Evolutionary conservation across 2,329 filamentous ascomycete species (phyloP).

Genomic region (Penicillium sp.): DNA sequence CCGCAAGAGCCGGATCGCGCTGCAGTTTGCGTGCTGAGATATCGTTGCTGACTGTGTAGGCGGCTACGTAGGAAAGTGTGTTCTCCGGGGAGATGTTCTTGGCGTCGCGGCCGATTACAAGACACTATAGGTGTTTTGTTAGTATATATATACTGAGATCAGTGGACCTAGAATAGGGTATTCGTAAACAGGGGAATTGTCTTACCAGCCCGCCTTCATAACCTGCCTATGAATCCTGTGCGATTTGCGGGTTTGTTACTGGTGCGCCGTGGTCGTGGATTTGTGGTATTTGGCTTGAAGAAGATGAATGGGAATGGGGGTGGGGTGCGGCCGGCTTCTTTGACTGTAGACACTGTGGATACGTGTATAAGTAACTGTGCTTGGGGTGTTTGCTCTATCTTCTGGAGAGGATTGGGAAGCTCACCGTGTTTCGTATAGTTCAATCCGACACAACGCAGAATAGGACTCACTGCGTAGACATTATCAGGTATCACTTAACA

Average conservation of each 20-base stretch:
- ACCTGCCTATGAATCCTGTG: constrained; percentile 62
- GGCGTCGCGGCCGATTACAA: constrained; percentile 54
- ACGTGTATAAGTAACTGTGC: no score
- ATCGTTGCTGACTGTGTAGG: constrained; percentile 57
- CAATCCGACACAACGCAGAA: no score
- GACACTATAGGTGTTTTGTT: constrained; percentile 24
- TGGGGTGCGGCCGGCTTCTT: no score
- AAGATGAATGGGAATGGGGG: no score
- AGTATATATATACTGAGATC: background rate
- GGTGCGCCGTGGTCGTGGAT: constrained; percentile 61
- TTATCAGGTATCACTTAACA: no score
- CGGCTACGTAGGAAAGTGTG: constrained; percentile 52
- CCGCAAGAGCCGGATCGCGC: constrained; percentile 49
- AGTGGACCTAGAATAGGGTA: background rate
- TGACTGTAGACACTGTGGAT: no score
- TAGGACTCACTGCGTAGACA: no score
- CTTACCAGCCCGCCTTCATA: constrained; percentile 71
- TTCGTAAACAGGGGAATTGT: constrained; percentile 30
- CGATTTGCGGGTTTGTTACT: constrained; percentile 57
- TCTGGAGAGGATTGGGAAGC: no score
- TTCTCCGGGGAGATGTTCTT: constrained; percentile 49
- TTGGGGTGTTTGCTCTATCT: no score
- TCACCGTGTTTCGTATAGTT: no score
- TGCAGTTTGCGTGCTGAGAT: constrained; percentile 55
- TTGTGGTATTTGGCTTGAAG: constrained; percentile 24